Conservation (phyloP, 805 yeast species). For the Metschnikowia cubensis region DNA sequence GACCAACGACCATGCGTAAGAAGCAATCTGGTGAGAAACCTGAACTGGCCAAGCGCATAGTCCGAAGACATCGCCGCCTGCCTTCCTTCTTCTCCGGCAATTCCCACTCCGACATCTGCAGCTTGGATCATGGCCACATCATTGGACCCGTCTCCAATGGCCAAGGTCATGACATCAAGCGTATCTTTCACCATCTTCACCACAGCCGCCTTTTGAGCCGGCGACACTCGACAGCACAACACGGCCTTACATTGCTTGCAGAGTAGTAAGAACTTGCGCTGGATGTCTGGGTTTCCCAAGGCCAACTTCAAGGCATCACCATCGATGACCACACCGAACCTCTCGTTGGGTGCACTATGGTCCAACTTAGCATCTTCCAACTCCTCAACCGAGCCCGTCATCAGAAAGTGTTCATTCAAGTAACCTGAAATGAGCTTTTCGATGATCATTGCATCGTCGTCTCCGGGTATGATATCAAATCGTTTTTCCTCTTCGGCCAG, state of each 20-base stretch:
- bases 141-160: conserved; percentile 84
- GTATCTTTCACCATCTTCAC: conserved; percentile 61
- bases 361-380: conserved; percentile 48
- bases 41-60: conserved; percentile 77
- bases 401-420: conserved; percentile 50
- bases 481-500: conserved; percentile 24
- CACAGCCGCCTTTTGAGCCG: conserved; percentile 76
- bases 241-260: conserved; percentile 77
- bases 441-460: conserved; percentile 32
- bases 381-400: conserved; percentile 61
- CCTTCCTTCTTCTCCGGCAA: conserved; percentile 84
- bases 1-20: conserved; percentile 86
- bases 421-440: conserved; percentile 49
- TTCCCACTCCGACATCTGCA: conserved; percentile 81
- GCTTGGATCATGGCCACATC: conserved; percentile 88
- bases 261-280: conserved; percentile 57
- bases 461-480: conserved; percentile 19
- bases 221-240: conserved; percentile 81
- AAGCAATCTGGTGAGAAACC: conserved; percentile 59
- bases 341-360: conserved; percentile 60
- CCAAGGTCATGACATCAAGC: conserved; percentile 70
- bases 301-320: conserved; percentile 58
- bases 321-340: conserved; percentile 62
- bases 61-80: conserved; percentile 87
- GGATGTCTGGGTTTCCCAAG: conserved; percentile 30